Conservation (phyloP, 2,329 filamentous ascomycete genomes). For the Colletotrichum sp. region DNA sequence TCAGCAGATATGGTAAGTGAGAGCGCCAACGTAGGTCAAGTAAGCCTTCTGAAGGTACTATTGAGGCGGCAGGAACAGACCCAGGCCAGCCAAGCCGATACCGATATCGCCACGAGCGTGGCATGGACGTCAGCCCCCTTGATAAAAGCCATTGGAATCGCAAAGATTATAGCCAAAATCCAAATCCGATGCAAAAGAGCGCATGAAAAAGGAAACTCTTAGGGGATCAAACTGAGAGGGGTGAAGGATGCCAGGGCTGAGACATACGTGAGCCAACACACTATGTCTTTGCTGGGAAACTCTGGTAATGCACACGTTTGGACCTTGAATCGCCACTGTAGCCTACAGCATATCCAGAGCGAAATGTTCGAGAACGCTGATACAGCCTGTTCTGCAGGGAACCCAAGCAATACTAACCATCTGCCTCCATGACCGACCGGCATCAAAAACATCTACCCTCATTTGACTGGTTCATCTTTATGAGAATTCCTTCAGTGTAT, state of each 20-base stretch:
- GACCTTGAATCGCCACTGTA: not conserved
- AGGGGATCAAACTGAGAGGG: not conserved
- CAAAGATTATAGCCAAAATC: not conserved
- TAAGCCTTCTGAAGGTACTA: not conserved
- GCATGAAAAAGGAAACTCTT: fast-evolving
- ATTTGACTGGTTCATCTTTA: not conserved
- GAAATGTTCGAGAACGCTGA: not conserved
- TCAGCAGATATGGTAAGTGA: not conserved
- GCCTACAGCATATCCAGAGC: not conserved
- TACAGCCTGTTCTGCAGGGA: not conserved
- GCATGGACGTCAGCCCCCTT: not conserved
- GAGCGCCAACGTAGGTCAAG: not conserved
- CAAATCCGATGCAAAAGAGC: not conserved
- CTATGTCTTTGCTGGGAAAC: not conserved
- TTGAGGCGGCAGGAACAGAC: not conserved
- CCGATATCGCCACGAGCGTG: not conserved
- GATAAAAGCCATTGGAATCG: not conserved
- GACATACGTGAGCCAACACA: not conserved
- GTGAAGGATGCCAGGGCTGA: not conserved
- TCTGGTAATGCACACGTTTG: not conserved
- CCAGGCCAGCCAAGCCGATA: not conserved
- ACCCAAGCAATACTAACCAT: not conserved
- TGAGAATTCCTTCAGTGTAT: not conserved
- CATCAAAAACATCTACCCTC: not conserved
- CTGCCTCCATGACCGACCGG: not conserved